phyloP scores from a whole-genome alignment of 345 rosid genomes.

The Psidium guajava region DNA sequence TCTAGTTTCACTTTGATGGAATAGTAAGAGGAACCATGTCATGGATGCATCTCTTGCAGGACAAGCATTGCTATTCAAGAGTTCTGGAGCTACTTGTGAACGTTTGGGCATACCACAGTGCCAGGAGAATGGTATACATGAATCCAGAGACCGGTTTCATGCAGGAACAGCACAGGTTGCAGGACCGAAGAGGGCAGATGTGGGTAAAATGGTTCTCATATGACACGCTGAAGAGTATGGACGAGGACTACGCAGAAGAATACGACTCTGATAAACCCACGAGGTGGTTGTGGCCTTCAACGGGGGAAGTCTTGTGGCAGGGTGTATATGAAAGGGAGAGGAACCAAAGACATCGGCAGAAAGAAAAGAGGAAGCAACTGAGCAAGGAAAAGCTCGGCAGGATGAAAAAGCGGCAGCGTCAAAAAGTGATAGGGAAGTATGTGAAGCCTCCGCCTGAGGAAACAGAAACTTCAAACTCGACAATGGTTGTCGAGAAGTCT shows the following conservation, averaged over 20 bases:
- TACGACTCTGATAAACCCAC: conserved; percentile 67
- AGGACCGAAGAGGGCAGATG: conserved; percentile 56
- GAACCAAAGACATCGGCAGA: conserved; percentile 41
- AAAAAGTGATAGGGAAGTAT: conserved; percentile 66
- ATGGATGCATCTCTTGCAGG: conserved; percentile 31
- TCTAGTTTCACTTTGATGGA: neutral
- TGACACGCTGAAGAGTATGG: conserved; percentile 72
- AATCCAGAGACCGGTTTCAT: conserved; percentile 59
- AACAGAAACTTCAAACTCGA: conserved; percentile 21
- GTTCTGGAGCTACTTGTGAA: conserved; percentile 80
- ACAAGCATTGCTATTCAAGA: conserved; percentile 81
- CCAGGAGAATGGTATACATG: conserved; percentile 66
- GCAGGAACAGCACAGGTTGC: conserved; percentile 72
- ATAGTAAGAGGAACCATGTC: neutral
- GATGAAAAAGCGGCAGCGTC: conserved; percentile 47
- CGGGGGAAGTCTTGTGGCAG: conserved; percentile 83
- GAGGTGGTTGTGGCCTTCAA: conserved; percentile 91
- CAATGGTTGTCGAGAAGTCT: neutral
- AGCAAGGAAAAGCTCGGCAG: conserved; percentile 59
- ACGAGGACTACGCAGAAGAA: conserved; percentile 86
- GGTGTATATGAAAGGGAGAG: conserved; percentile 73
- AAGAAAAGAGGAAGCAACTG: conserved; percentile 60
- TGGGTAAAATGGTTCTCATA: conserved; percentile 92
- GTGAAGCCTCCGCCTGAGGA: conserved; percentile 67
- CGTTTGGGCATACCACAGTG: conserved; percentile 89